Percentiles rank a stretch among this genome's conserved stretches.
Conservation (phyloP, 2,329 filamentous ascomycete species). For the Claviceps sp. region DNA sequence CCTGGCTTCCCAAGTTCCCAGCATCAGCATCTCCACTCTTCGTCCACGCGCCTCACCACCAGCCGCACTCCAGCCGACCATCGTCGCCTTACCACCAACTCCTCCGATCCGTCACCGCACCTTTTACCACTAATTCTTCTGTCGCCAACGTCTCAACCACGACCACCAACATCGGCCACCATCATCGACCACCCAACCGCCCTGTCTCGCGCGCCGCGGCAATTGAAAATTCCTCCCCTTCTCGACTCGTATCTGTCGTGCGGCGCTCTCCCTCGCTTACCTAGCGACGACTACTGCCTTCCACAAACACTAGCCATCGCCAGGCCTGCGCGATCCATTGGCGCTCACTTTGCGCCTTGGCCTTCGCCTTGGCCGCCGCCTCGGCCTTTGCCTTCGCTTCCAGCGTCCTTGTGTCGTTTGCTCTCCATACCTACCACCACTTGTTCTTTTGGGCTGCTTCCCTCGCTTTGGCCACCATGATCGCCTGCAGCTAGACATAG, state of each 20-base stretch:
- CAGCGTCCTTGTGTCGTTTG: not conserved
- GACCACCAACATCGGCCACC: not conserved
- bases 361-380: not conserved
- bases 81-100: too few species aligned
- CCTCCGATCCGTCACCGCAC: not conserved
- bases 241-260: too few species aligned
- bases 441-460: not conserved
- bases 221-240: not conserved
- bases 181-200: not conserved
- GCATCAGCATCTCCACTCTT: too few species aligned
- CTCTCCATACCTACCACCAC: not conserved
- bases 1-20: too few species aligned
- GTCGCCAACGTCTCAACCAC: not conserved
- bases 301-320: not conserved
- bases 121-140: not conserved
- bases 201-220: not conserved
- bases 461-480: constrained; percentile 1
- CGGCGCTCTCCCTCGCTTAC: not conserved
- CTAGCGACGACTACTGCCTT: not conserved
- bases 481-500: not conserved
- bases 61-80: too few species aligned
- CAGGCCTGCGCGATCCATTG: not conserved
- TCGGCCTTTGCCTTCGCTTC: not conserved
- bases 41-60: too few species aligned
- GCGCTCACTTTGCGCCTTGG: not conserved